Conservation (phyloP, 1,284 basidiomycete species). For the Coniferiporia weirii region DNA sequence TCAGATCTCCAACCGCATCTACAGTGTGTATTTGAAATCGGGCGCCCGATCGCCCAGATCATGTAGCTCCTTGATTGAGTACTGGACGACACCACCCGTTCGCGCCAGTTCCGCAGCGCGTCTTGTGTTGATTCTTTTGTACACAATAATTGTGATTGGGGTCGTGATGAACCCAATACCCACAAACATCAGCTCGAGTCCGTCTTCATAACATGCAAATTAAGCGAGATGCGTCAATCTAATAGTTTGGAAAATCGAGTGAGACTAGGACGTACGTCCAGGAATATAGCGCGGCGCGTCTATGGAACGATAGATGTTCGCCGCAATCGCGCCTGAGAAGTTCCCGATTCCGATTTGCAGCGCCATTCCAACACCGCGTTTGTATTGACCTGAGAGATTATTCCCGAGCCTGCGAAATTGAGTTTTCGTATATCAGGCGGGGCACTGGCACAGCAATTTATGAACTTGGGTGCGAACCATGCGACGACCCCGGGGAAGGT, state of each 20-base stretch:
- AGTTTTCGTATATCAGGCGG: background rate
- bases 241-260: background rate
- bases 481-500: conserved; percentile 59
- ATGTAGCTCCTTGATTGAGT: conserved; percentile 36
- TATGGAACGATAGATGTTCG: conserved; percentile 53
- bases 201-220: conserved; percentile 37
- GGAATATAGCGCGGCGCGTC: conserved; percentile 57
- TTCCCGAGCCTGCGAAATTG: conserved; percentile 43
- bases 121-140: conserved; percentile 48
- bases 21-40: conserved; percentile 56
- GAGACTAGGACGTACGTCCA: conserved; percentile 35
- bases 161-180: conserved; percentile 54
- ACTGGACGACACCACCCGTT: conserved; percentile 33
- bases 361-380: conserved; percentile 59
- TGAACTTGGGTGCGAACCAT: conserved; percentile 40
- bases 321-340: conserved; percentile 49
- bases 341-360: conserved; percentile 58
- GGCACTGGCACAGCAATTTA: background rate
- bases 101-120: conserved; percentile 25
- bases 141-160: conserved; percentile 44
- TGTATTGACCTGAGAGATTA: conserved; percentile 60
- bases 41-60: conserved; percentile 59
- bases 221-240: background rate
- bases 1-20: background rate
- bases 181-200: conserved; percentile 60